Percentiles rank a stretch among this genome's conserved stretches.
phyloP scores from a whole-genome alignment of 2,329 filamentous ascomycete species.

The Exserohilum turcica region DNA sequence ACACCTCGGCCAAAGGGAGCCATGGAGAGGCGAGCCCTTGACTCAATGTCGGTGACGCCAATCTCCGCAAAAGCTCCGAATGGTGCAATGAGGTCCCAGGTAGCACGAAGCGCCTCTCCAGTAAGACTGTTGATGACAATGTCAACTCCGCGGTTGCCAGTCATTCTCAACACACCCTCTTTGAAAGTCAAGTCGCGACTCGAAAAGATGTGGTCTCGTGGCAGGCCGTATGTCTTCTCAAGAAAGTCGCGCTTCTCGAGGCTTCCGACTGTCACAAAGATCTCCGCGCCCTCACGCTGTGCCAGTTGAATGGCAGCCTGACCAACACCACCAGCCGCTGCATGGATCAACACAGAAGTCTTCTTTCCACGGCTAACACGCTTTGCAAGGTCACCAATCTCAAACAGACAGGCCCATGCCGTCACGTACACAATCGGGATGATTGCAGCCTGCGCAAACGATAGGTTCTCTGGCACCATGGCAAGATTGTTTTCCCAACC shows the following conservation, averaged over 20 bases:
- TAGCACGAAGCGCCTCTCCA: slow-evolving; percentile 3
- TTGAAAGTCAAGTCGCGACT: not conserved
- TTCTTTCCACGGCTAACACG: not conserved
- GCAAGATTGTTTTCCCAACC: not conserved
- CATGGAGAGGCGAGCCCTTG: slow-evolving; percentile 8
- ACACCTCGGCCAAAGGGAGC: slow-evolving; percentile 4
- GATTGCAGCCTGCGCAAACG: not conserved
- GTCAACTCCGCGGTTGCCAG: slow-evolving; percentile 1
- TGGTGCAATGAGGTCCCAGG: not conserved
- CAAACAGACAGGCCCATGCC: slow-evolving; percentile 1
- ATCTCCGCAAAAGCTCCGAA: slow-evolving; percentile 25
- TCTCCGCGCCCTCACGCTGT: slow-evolving; percentile 6
- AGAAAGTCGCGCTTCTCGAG: not conserved
- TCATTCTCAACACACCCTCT: not conserved
- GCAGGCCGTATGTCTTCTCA: not conserved
- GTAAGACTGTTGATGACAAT: slow-evolving; percentile 2
- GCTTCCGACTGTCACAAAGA: not conserved
- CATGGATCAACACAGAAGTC: slow-evolving; percentile 28
- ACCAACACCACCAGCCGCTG: slow-evolving; percentile 28
- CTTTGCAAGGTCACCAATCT: not conserved
- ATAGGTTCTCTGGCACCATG: not conserved
- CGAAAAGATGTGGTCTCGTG: not conserved
- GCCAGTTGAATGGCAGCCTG: slow-evolving; percentile 26
- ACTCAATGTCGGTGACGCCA: slow-evolving; percentile 23
- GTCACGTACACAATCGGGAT: slow-evolving; percentile 11